These are phyloP conservation scores for Cytospora piceae DNA, from an alignment of 2,329 filamentous ascomycete genomes.

Conservation along the genomic window DNA sequence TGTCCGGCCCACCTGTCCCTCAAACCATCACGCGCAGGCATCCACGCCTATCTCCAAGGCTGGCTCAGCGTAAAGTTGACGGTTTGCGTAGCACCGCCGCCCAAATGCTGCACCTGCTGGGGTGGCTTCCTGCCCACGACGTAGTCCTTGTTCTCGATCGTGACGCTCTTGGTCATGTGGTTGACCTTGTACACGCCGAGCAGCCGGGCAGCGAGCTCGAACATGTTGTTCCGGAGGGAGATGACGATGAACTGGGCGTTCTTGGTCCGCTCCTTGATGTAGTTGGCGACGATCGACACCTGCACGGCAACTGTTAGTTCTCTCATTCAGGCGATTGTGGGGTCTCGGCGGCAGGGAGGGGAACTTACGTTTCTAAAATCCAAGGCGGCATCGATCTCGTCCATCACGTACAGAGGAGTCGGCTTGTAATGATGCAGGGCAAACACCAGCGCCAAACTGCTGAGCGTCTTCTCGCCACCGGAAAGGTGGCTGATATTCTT, in stretches of 20 bases:
- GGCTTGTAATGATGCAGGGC: slow-evolving; percentile 97
- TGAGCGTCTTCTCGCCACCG: slow-evolving; percentile 96
- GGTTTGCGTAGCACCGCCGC: slow-evolving; percentile 33
- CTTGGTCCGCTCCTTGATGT: slow-evolving; percentile 99
- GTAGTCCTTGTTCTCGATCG: slow-evolving; percentile 83
- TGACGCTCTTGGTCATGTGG: slow-evolving; percentile 95
- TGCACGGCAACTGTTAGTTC: slow-evolving; percentile 41
- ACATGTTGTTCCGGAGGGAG: slow-evolving; percentile 98
- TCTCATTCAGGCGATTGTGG: not conserved
- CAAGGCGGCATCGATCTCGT: slow-evolving; percentile 96
- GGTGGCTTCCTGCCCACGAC: slow-evolving; percentile 51
- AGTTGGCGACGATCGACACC: slow-evolving; percentile 97
- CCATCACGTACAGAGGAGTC: slow-evolving; percentile 98
- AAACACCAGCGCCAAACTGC: slow-evolving; percentile 93
- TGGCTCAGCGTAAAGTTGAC: slow-evolving; percentile 31
- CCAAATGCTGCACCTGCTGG: slow-evolving; percentile 36
- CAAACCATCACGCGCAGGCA: not conserved
- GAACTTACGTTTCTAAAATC: slow-evolving; percentile 93
- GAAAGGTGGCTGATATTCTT: slow-evolving; percentile 98
- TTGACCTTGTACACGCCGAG: slow-evolving; percentile 99
- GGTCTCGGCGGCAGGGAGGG: not conserved
- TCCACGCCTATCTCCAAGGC: slow-evolving; percentile 25
- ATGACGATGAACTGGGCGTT: slow-evolving; percentile 99
- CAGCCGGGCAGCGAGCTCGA: slow-evolving; percentile 91
- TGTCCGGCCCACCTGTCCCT: not conserved